Evolutionary conservation across 2,329 filamentous ascomycete genomes (phyloP).

Genomic region (Xylariaceae sp.): DNA sequence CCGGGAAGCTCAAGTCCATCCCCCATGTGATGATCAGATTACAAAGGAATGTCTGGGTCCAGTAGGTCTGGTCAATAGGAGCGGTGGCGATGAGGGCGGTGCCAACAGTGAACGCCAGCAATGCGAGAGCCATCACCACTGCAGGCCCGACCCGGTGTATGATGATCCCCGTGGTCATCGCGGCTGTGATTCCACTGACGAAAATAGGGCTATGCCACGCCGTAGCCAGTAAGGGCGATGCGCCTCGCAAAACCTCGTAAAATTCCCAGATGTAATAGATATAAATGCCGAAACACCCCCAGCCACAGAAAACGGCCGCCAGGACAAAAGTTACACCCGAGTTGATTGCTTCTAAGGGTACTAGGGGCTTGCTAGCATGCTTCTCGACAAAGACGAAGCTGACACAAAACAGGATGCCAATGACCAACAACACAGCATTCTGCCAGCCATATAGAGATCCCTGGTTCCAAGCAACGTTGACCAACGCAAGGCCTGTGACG

Average conservation of each 20-base stretch:
- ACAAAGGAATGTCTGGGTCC: conserved; percentile 55
- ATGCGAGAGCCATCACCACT: conserved; percentile 36
- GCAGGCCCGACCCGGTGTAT: conserved; percentile 37
- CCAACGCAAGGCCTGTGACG: conserved; percentile 54
- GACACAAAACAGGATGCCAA: conserved; percentile 52
- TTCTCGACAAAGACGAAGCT: conserved; percentile 56
- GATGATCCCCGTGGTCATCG: conserved; percentile 32
- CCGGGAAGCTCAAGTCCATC: conserved; percentile 61
- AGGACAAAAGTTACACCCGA: conserved; percentile 53
- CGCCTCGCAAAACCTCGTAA: conserved; percentile 42
- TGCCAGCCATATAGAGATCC: conserved; percentile 56
- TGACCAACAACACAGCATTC: conserved; percentile 49
- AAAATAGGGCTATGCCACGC: conserved; percentile 44
- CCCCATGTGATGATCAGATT: conserved; percentile 53
- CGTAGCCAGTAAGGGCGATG: conserved; percentile 42
- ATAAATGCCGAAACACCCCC: conserved; percentile 50
- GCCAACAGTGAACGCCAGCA: conserved; percentile 37
- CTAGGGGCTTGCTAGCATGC: conserved; percentile 50
- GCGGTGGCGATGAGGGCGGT: conserved; percentile 39
- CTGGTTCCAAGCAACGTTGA: conserved; percentile 65
- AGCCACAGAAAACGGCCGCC: conserved; percentile 50
- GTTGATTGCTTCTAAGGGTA: conserved; percentile 54
- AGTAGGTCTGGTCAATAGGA: conserved; percentile 55
- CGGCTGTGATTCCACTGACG: conserved; percentile 41
- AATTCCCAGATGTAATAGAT: conserved; percentile 49